Base-by-base conservation (phyloP, 306 rosid genomes). In the Quercus mongolica region DNA sequence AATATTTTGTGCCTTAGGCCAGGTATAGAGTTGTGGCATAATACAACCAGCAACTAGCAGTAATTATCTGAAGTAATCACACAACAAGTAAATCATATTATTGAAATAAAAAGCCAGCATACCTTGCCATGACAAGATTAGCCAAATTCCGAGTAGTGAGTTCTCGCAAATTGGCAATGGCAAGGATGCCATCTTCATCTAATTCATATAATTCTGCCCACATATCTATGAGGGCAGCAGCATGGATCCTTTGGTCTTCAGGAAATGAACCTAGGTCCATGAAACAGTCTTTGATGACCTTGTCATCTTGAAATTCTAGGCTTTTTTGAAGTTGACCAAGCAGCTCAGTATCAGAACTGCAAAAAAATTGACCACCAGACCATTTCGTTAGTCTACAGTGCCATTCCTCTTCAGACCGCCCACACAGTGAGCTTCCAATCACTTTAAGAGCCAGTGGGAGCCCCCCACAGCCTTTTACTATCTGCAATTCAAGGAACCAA, bases 201-300 rank as follows among this genome's bases (percentile, higher is more conserved):
- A 87, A 71, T 18, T 71, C 74, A 70, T 94, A 74, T 69, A 80
- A 80, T 62, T 82, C 92, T 11, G 74, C 38, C 91, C 90, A 90
- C 73, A 90, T 89, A 82, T 90, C 91, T 64, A 86, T 38, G 15
- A 94, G 88, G 63, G 79, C 79, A 41, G 86, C 17, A 71, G 55
- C 90, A 68, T 84, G 85, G 19, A 91, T 86, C 76, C 83, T 87
- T 70, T 74, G 90, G 75, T 90, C 89, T 83, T 87, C 94, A 0
- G 92, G 94, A 68, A 94, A 91, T 49, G 87, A 85, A 41, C 89
- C 89, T 15, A 94, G 82, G 86, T 94, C 98, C 82, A 85, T 63
- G 89, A 94, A 94, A 83, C 94, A 86, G 58, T 94, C 90, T 82
- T 79, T 88, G 79, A 77, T 28, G 20, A 71, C 51, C 69, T 80